Conservation (phyloP, 768 basidiomycete species). For the Mycena rebaudengoi region DNA sequence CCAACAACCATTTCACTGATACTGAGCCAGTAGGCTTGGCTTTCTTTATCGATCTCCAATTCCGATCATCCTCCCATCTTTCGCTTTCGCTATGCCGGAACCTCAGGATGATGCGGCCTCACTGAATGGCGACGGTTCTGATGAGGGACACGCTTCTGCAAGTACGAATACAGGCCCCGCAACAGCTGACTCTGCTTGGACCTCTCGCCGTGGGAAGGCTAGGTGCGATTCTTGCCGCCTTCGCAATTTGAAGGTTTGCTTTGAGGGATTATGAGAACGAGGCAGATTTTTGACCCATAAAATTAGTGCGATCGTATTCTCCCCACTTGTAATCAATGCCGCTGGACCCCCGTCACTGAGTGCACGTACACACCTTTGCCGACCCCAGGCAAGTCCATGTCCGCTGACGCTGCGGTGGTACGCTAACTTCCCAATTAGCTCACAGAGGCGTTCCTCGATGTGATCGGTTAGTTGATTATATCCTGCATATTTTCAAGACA, state of each 20-base stretch:
- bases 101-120: conserved; percentile 47
- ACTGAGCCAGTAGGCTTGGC: background rate
- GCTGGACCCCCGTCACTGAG: conserved; percentile 68
- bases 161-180: conserved; percentile 71
- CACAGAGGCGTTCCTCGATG: conserved; percentile 80
- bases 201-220: conserved; percentile 77
- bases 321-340: conserved; percentile 77
- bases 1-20: background rate
- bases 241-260: conserved; percentile 74
- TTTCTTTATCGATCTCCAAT: background rate
- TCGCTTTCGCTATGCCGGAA: conserved; percentile 36
- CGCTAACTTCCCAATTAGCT: conserved; percentile 42
- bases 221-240: conserved; percentile 77
- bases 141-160: conserved; percentile 66
- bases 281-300: conserved; percentile 19
- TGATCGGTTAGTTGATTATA: conserved; percentile 52
- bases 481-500: background rate
- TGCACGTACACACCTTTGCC: conserved; percentile 80
- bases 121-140: conserved; percentile 48
- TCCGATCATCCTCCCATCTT: background rate
- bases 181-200: conserved; percentile 66
- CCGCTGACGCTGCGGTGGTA: no score
- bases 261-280: background rate
- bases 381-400: conserved; percentile 56
- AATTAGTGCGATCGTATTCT: conserved; percentile 73